Evolutionary conservation across 78 protist species (phyloP).

Genomic region (Dictyostelium purpureum): DNA sequence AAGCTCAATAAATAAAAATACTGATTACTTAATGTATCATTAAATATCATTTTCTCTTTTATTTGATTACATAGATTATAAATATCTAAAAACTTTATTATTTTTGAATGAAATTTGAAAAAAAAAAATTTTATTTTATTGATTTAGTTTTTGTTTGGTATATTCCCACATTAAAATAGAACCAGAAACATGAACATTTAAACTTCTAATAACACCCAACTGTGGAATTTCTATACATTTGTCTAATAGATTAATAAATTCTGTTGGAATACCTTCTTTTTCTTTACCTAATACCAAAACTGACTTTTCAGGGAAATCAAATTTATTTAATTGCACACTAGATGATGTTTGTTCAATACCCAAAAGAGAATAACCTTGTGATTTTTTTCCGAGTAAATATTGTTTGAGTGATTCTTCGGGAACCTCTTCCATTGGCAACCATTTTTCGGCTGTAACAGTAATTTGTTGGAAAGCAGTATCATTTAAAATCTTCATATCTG

Average conservation of each 20-base stretch:
- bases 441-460: constrained; percentile 80
- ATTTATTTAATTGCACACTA: constrained; percentile 47
- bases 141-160: constrained; percentile 64
- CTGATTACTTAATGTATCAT: too few relatives aligned
- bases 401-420: background rate
- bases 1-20: too few relatives aligned
- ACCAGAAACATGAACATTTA: constrained; percentile 88
- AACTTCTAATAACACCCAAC: constrained; percentile 86
- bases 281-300: constrained; percentile 88
- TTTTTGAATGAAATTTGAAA: background rate
- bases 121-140: background rate
- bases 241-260: constrained; percentile 81
- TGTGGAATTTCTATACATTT: constrained; percentile 90
- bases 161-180: constrained; percentile 82
- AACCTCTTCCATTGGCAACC: constrained; percentile 89
- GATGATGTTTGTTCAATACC: constrained; percentile 92
- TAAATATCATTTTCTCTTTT: too few relatives aligned
- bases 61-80: too few relatives aligned
- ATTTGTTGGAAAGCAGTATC: constrained; percentile 68
- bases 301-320: constrained; percentile 74
- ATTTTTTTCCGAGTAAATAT: constrained; percentile 55
- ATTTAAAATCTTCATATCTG: constrained; percentile 13
- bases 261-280: constrained; percentile 89
- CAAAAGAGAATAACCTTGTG: constrained; percentile 84
- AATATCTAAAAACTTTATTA: too few relatives aligned